A percentile compares a stretch with the other conserved stretches of the same genome.
Conservation (phyloP, 1,284 basidiomycete species). For the Tranzscheliella williamsii region DNA sequence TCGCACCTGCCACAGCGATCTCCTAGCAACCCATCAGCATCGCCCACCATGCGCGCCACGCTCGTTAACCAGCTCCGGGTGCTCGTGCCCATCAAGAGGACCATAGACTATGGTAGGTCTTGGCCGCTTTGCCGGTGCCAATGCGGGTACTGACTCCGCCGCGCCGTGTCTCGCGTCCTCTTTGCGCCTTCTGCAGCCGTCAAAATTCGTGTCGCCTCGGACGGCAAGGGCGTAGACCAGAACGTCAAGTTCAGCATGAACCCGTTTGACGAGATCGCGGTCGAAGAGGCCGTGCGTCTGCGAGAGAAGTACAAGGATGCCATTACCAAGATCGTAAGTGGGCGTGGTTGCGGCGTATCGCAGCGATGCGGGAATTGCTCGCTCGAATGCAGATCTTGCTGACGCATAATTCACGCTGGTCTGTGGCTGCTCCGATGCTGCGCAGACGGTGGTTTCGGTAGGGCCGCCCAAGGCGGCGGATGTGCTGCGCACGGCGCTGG, state of each 20-base stretch:
- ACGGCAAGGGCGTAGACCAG: conserved; percentile 59
- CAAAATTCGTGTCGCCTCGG: conserved; percentile 60
- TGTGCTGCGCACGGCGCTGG: conserved; percentile 90
- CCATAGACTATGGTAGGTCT: conserved; percentile 58
- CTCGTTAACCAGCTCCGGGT: conserved; percentile 58
- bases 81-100: conserved; percentile 60
- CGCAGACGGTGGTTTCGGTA: conserved; percentile 77
- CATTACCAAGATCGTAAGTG: conserved; percentile 56
- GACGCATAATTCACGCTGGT: no score
- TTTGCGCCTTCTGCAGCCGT: conserved; percentile 45
- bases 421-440: no score
- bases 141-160: not conserved
- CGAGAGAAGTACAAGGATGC: conserved; percentile 75
- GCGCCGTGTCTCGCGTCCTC: no score
- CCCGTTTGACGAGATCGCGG: conserved; percentile 68
- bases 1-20: no score
- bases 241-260: conserved; percentile 64
- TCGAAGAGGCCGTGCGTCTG: conserved; percentile 93
- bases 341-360: not conserved
- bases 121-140: no score
- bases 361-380: no score
- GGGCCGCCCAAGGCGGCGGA: conserved; percentile 88
- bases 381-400: no score
- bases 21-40: no score
- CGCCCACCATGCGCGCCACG: conserved; percentile 54